phyloP scores from a whole-genome alignment of 2,329 filamentous ascomycete species.

The Sporothrix pseudoabietina region DNA sequence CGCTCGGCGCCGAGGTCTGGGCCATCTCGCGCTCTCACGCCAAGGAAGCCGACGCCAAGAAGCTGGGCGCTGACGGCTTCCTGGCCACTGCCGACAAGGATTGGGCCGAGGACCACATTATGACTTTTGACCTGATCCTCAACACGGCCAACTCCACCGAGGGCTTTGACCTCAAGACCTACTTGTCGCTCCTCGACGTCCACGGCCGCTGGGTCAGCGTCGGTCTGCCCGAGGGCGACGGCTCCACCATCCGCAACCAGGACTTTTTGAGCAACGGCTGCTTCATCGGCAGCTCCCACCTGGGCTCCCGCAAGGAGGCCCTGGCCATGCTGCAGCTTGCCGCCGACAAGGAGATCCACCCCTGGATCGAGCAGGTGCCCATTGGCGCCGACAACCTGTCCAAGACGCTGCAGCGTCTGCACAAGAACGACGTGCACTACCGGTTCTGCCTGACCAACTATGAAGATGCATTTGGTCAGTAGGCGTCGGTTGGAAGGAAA shows the following conservation, averaged over 20 bases:
- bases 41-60: slow-evolving; percentile 61
- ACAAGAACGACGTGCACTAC: slow-evolving; percentile 72
- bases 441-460: slow-evolving; percentile 74
- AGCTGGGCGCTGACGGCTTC: slow-evolving; percentile 64
- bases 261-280: slow-evolving; percentile 74
- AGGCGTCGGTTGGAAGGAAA: neutral
- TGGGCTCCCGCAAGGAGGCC: slow-evolving; percentile 71
- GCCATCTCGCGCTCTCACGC: slow-evolving; percentile 62
- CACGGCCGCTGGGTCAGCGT: slow-evolving; percentile 80
- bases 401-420: slow-evolving; percentile 67
- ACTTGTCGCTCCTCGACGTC: slow-evolving; percentile 78
- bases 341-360: slow-evolving; percentile 67
- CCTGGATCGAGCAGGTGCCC: slow-evolving; percentile 72
- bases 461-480: slow-evolving; percentile 66
- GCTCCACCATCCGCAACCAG: slow-evolving; percentile 71
- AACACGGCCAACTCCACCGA: slow-evolving; percentile 72
- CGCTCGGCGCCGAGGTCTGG: slow-evolving; percentile 64
- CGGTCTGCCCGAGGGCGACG: slow-evolving; percentile 75
- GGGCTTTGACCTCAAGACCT: slow-evolving; percentile 68
- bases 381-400: slow-evolving; percentile 72
- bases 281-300: slow-evolving; percentile 70
- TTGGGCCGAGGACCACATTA: slow-evolving; percentile 59
- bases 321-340: slow-evolving; percentile 72
- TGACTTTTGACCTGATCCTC: slow-evolving; percentile 75
- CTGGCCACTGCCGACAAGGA: slow-evolving; percentile 59